Evolutionary conservation across 495 filamentous ascomycete genomes (phyloP).

Genomic region (Penicillium pancosmium): DNA sequence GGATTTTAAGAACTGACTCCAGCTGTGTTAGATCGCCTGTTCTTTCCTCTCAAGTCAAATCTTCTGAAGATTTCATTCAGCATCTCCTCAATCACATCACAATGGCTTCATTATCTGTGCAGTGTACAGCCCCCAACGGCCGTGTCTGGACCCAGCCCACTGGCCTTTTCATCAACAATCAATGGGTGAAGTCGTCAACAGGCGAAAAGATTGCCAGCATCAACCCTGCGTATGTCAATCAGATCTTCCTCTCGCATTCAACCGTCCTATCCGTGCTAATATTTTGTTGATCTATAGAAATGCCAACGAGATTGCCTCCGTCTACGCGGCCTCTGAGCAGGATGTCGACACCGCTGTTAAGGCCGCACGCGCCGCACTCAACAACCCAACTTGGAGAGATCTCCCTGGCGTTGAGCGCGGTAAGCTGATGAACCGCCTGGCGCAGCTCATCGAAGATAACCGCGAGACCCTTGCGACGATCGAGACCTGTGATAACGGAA

Average conservation of each 20-base stretch:
- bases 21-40: slow-evolving; percentile 17
- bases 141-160: slow-evolving; percentile 71
- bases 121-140: slow-evolving; percentile 68
- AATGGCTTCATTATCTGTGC: slow-evolving; percentile 30
- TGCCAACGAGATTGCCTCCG: slow-evolving; percentile 78
- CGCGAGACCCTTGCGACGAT: slow-evolving; percentile 77
- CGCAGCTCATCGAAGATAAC: slow-evolving; percentile 71
- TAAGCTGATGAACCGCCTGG: slow-evolving; percentile 71
- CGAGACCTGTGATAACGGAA: slow-evolving; percentile 93
- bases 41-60: slow-evolving; percentile 9
- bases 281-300: slow-evolving; percentile 37
- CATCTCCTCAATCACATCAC: slow-evolving; percentile 3
- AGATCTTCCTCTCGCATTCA: not conserved
- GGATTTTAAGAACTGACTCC: slow-evolving; percentile 23
- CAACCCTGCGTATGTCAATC: slow-evolving; percentile 72
- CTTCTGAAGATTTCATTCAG: not conserved
- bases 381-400: slow-evolving; percentile 74
- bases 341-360: slow-evolving; percentile 84
- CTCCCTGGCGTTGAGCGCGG: slow-evolving; percentile 73
- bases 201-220: slow-evolving; percentile 74
- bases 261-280: slow-evolving; percentile 18
- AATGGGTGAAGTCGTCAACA: slow-evolving; percentile 76
- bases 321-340: slow-evolving; percentile 75
- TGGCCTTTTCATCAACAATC: slow-evolving; percentile 93
- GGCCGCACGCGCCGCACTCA: slow-evolving; percentile 81